phyloP scores from a whole-genome alignment of 805 yeast species.

The Kodamaea neixiangensis region DNA sequence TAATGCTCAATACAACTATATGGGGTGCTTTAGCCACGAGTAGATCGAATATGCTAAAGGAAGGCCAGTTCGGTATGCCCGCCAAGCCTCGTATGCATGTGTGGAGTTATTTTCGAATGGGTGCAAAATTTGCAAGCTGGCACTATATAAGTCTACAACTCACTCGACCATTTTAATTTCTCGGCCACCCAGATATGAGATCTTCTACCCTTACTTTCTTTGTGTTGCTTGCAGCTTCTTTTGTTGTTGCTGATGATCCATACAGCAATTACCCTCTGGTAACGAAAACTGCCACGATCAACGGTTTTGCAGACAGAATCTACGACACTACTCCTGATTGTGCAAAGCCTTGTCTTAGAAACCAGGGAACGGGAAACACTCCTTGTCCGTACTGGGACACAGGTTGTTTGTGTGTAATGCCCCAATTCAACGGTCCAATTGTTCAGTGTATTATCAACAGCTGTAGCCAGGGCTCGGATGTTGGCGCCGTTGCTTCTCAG shows the following conservation, averaged over 20 bases:
- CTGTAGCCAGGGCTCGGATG: constrained; percentile 33
- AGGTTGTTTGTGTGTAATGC: constrained; percentile 47
- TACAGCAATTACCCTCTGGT: constrained; percentile 34
- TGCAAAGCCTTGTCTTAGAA: constrained; percentile 37
- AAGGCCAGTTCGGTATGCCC: too few relatives aligned
- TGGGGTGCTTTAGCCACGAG: too few relatives aligned
- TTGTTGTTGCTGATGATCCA: constrained; percentile 9
- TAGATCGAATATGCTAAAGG: too few relatives aligned
- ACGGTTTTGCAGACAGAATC: constrained; percentile 44
- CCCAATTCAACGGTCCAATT: constrained; percentile 32
- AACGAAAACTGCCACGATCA: constrained; percentile 41
- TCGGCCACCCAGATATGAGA: background rate
- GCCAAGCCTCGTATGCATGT: too few relatives aligned
- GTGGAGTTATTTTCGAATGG: too few relatives aligned
- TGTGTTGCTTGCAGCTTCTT: constrained; percentile 6
- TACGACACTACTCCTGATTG: constrained; percentile 36
- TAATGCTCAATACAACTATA: too few relatives aligned
- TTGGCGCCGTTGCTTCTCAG: constrained; percentile 24
- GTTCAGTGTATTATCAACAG: constrained; percentile 33
- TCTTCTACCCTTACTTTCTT: constrained; percentile 8
- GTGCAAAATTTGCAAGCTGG: background rate
- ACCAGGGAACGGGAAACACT: constrained; percentile 32
- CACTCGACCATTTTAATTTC: constrained; percentile 15
- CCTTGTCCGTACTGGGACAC: constrained; percentile 51
- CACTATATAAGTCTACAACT: constrained; percentile 2